These are phyloP conservation scores for Fraxinus latifolia DNA, from an alignment of 305 asterid genomes.

Conservation along the genomic window DNA sequence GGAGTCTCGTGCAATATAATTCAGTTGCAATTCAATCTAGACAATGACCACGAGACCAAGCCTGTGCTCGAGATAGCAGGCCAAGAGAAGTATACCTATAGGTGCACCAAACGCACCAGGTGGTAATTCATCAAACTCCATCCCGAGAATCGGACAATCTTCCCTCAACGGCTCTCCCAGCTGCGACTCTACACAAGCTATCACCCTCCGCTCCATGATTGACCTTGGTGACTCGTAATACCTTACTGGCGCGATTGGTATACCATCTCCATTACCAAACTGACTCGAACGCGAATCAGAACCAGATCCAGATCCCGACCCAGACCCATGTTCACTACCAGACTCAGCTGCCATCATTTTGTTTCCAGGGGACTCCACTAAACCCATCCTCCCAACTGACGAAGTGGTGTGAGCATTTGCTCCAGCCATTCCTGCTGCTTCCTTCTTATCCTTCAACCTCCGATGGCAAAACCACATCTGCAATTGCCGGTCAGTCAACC, in stretches of 20 bases:
- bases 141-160: slow-evolving; percentile 87
- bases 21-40: not conserved
- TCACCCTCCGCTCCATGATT: slow-evolving; percentile 61
- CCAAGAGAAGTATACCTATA: slow-evolving; percentile 54
- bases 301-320: slow-evolving; percentile 40
- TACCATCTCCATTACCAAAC: slow-evolving; percentile 62
- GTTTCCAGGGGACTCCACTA: slow-evolving; percentile 49
- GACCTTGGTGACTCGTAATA: slow-evolving; percentile 64
- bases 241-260: slow-evolving; percentile 48
- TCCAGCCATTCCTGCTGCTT: slow-evolving; percentile 55
- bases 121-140: slow-evolving; percentile 91
- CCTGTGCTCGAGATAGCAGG: not conserved
- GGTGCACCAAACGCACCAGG: slow-evolving; percentile 99
- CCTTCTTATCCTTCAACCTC: slow-evolving; percentile 94
- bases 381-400: slow-evolving; percentile 44
- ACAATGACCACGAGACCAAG: not conserved
- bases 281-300: slow-evolving; percentile 65
- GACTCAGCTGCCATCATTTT: slow-evolving; percentile 52
- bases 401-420: slow-evolving; percentile 49
- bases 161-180: slow-evolving; percentile 83
- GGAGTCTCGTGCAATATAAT: not conserved
- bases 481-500: slow-evolving; percentile 83
- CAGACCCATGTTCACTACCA: slow-evolving; percentile 50
- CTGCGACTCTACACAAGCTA: slow-evolving; percentile 88
- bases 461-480: slow-evolving; percentile 99